phyloP scores from a whole-genome alignment of 306 rosid species.

The Corylus avellana region DNA sequence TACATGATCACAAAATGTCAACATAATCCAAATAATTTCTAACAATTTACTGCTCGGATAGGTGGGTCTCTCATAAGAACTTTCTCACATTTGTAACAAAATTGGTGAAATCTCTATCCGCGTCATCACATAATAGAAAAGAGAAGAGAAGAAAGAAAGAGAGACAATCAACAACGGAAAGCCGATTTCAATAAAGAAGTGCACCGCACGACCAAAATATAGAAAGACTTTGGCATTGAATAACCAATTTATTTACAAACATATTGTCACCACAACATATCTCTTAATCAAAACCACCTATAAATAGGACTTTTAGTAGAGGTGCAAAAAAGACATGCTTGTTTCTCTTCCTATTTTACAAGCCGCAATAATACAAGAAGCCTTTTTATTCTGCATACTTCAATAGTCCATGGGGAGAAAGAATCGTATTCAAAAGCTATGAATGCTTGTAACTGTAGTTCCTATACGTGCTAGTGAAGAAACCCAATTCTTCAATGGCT shows the following conservation, averaged over 20 bases:
- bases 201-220: background rate
- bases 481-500: slow-evolving; percentile 16
- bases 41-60: too few relatives aligned
- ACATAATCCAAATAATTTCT: too few relatives aligned
- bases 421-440: slow-evolving; percentile 23
- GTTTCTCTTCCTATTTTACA: slow-evolving; percentile 41
- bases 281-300: slow-evolving; percentile 26
- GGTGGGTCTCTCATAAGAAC: too few relatives aligned
- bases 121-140: too few relatives aligned
- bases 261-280: slow-evolving; percentile 15
- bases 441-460: slow-evolving; percentile 8
- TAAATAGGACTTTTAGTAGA: slow-evolving; percentile 17
- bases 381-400: slow-evolving; percentile 31
- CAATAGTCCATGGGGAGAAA: slow-evolving; percentile 30
- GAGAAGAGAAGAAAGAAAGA: background rate
- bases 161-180: background rate
- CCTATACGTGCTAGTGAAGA: slow-evolving; percentile 31
- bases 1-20: too few relatives aligned
- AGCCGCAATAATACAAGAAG: slow-evolving; percentile 29
- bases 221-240: background rate
- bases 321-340: slow-evolving; percentile 15
- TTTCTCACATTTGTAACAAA: too few relatives aligned
- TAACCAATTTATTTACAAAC: background rate
- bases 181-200: background rate
- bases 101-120: too few relatives aligned